Conservation (phyloP, 179 eudicot species). For the Nepenthes alata region DNA sequence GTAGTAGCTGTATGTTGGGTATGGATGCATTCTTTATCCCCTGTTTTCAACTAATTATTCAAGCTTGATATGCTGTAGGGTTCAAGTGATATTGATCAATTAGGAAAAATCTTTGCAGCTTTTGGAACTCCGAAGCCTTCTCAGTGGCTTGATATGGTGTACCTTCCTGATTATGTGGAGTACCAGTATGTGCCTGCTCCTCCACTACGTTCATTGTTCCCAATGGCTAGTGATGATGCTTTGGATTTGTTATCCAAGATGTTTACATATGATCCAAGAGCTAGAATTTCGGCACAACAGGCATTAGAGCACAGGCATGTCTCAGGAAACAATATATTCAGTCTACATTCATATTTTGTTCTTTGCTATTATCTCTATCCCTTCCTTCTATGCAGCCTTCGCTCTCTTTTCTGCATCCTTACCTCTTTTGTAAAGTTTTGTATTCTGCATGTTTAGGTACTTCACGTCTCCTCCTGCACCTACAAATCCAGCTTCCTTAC, state of each 20-base stretch:
- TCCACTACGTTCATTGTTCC: constrained; percentile 72
- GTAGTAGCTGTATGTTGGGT: neutral
- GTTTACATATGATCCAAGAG: constrained; percentile 86
- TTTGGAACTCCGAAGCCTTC: constrained; percentile 91
- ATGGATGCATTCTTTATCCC: neutral
- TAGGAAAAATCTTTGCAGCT: constrained; percentile 89
- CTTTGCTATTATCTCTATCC: neutral
- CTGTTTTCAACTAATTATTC: constrained; percentile 10
- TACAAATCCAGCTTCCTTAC: constrained; percentile 73
- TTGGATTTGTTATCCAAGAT: constrained; percentile 88
- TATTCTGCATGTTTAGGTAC: constrained; percentile 36
- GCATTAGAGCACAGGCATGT: constrained; percentile 91
- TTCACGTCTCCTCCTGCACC: constrained; percentile 81
- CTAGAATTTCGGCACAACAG: constrained; percentile 74
- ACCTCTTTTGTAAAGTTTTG: neutral
- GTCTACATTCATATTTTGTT: neutral
- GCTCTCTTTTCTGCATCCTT: neutral
- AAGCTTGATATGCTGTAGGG: constrained; percentile 41
- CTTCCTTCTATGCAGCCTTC: neutral
- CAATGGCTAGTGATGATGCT: constrained; percentile 97
- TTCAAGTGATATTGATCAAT: constrained; percentile 90
- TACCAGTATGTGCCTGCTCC: constrained; percentile 76
- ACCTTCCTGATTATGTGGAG: constrained; percentile 92
- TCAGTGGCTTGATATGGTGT: constrained; percentile 88
- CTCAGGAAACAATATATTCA: neutral